Conservation (phyloP, 371 early-diverging fungal genomes). For the Blakeslea trispora region DNA sequence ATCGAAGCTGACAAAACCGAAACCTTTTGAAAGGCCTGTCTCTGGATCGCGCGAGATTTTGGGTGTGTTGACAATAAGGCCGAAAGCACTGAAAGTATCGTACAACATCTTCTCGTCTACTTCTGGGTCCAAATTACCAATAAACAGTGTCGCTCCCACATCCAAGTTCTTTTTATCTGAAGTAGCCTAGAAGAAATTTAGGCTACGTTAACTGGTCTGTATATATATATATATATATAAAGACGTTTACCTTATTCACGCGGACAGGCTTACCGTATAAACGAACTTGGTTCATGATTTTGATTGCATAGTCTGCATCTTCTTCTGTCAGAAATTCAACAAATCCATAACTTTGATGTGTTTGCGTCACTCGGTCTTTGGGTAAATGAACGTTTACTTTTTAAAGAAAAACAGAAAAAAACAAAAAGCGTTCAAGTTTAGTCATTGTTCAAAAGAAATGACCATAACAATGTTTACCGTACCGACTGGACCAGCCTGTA, state of each 20-base stretch:
- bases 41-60: slow-evolving; percentile 91
- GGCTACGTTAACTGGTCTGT: not conserved
- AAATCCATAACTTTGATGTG: slow-evolving; percentile 96
- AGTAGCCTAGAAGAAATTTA: slow-evolving; percentile 59
- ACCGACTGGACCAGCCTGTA: slow-evolving; percentile 97
- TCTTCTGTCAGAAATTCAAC: slow-evolving; percentile 92
- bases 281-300: slow-evolving; percentile 95
- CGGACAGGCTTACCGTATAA: slow-evolving; percentile 95
- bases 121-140: slow-evolving; percentile 93
- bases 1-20: slow-evolving; percentile 93
- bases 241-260: slow-evolving; percentile 86
- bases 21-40: slow-evolving; percentile 87
- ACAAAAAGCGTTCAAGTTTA: not conserved
- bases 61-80: slow-evolving; percentile 85
- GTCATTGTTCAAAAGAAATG: not conserved
- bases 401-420: no score
- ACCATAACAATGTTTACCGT: slow-evolving; percentile 18
- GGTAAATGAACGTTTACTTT: slow-evolving; percentile 94
- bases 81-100: slow-evolving; percentile 96
- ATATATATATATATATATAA: not conserved
- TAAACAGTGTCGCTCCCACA: slow-evolving; percentile 95
- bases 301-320: slow-evolving; percentile 97
- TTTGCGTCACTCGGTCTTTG: slow-evolving; percentile 95
- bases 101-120: slow-evolving; percentile 95
- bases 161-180: slow-evolving; percentile 90